Conservation (phyloP, 2,329 filamentous ascomycete species). For the Lomentospora prolificans region DNA sequence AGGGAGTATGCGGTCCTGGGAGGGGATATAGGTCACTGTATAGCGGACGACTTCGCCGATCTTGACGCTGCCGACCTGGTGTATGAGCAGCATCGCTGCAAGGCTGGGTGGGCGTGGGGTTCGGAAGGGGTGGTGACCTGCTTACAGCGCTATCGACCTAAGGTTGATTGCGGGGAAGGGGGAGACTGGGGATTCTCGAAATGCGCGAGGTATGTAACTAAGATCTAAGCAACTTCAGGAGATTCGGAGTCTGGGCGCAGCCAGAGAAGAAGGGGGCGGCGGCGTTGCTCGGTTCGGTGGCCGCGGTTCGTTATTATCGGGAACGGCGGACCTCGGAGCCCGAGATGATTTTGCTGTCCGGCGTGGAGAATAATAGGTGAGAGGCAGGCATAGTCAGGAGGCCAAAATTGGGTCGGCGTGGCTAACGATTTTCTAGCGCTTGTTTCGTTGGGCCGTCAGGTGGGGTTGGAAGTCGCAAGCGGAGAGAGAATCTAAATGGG, state of each 20-base stretch:
- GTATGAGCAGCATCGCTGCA: conserved; percentile 68
- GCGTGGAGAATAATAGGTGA: not conserved
- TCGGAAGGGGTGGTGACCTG: not conserved
- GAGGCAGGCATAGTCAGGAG: not conserved
- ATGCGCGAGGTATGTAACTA: not conserved
- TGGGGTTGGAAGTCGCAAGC: too few species aligned
- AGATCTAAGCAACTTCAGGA: not conserved
- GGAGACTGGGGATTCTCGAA: not conserved
- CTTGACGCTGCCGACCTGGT: conserved; percentile 85
- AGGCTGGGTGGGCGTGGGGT: not conserved
- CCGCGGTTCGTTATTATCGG: not conserved
- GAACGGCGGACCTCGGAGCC: not conserved
- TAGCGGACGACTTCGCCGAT: conserved; percentile 90
- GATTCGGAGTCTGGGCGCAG: too few species aligned
- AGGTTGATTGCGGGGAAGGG: not conserved
- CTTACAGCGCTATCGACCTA: too few species aligned
- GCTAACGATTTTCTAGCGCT: not conserved
- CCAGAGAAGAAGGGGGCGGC: too few species aligned
- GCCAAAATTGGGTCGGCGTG: not conserved
- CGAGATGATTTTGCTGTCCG: not conserved
- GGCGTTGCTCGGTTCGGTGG: too few species aligned
- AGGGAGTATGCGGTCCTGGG: conserved; percentile 79
- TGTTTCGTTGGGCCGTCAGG: not conserved
- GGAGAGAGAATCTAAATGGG: not conserved
- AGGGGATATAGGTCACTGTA: conserved; percentile 85